Conservation (phyloP, 2,329 filamentous ascomycete genomes). For the Monilinia fructicola region DNA sequence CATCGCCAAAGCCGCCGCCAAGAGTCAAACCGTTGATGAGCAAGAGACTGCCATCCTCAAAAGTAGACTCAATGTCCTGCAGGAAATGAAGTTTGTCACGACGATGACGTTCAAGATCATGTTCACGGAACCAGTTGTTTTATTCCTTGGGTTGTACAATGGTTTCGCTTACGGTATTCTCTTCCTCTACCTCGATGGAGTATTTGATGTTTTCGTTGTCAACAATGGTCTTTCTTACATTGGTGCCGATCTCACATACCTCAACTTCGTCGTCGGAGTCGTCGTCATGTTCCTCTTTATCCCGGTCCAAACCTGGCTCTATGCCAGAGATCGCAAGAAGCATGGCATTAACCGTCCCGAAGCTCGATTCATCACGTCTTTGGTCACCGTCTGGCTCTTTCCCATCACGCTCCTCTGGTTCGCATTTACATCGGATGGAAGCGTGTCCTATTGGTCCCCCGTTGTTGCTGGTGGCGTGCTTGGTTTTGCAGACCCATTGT, state of each 20-base stretch:
- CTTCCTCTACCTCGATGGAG: constrained; percentile 46
- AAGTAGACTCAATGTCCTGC: constrained; percentile 42
- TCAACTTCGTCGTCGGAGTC: constrained; percentile 47
- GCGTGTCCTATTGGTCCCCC: constrained; percentile 45
- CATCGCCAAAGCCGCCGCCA: constrained; percentile 41
- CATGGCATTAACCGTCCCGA: constrained; percentile 44
- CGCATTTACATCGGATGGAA: constrained; percentile 45
- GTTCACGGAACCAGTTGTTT: constrained; percentile 46
- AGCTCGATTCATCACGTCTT: constrained; percentile 45
- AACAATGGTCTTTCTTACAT: constrained; percentile 46
- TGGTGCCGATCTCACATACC: constrained; percentile 44
- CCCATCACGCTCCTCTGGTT: constrained; percentile 47
- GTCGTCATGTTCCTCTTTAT: constrained; percentile 45
- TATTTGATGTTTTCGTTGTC: constrained; percentile 46
- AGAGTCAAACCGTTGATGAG: constrained; percentile 38
- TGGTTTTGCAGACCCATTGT: constrained; percentile 46
- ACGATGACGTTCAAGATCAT: constrained; percentile 48
- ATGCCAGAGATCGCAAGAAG: constrained; percentile 42
- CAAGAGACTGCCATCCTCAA: constrained; percentile 41
- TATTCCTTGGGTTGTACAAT: constrained; percentile 45
- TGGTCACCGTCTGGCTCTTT: constrained; percentile 47
- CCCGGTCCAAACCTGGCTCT: constrained; percentile 46
- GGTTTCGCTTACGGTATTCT: constrained; percentile 47
- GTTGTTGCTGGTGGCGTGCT: constrained; percentile 44
- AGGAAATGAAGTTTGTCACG: constrained; percentile 45